These are phyloP conservation scores for Heliosperma pusillum DNA, from an alignment of 148 eudicot species.

Conservation along the genomic window DNA sequence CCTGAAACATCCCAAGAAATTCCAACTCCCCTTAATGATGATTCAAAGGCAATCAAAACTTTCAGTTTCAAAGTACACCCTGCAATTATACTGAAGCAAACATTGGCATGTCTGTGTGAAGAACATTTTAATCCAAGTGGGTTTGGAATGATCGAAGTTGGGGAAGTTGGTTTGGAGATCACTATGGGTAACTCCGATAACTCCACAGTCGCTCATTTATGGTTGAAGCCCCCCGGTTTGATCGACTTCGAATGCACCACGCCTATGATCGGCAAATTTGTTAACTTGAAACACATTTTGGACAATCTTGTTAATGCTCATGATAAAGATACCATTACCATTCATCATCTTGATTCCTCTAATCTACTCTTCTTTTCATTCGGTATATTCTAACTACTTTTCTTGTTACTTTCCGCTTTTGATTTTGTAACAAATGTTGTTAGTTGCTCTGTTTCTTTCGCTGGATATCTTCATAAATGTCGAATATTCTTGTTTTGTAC, in stretches of 20 bases:
- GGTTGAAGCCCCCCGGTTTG: conserved; percentile 16
- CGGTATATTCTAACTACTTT: conserved; percentile 5
- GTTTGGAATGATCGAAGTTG: conserved; percentile 12
- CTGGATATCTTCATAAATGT: not conserved
- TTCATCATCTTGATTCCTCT: conserved; percentile 4
- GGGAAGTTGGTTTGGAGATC: not conserved
- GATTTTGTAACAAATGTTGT: not conserved
- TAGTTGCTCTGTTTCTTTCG: not conserved
- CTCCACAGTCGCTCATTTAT: not conserved
- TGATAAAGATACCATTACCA: conserved; percentile 7
- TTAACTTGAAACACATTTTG: conserved; percentile 4
- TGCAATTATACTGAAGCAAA: conserved; percentile 15
- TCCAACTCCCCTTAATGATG: no score
- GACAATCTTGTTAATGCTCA: conserved; percentile 5
- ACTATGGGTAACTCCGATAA: conserved; percentile 1
- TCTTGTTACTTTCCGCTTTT: not conserved
- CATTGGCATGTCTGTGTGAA: conserved; percentile 7
- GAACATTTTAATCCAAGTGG: conserved; percentile 9
- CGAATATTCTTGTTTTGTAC: not conserved
- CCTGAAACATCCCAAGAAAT: not conserved
- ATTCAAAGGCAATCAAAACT: no score
- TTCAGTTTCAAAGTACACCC: conserved; percentile 15
- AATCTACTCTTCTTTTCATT: not conserved
- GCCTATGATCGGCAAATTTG: not conserved
- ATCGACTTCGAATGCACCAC: not conserved